These are phyloP conservation scores for Benincasa hispida DNA, from an alignment of 306 rosid genomes.

Conservation along the genomic window DNA sequence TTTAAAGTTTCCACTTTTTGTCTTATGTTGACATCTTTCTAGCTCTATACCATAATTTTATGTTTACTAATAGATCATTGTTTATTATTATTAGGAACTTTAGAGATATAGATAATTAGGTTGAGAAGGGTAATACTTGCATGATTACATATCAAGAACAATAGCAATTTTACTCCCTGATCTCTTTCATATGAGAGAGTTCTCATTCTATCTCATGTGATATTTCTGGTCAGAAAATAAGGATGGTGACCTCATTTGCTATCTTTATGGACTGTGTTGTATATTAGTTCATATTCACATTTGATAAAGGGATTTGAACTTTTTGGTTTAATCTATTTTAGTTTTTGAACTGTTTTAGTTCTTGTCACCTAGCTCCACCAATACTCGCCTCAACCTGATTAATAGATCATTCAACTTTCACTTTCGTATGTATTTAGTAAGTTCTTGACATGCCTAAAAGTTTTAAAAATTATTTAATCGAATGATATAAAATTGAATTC, in stretches of 20 bases:
- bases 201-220: background rate
- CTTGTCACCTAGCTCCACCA: background rate
- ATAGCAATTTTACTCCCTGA: background rate
- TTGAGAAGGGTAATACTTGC: background rate
- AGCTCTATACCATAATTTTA: background rate
- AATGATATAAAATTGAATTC: too few relatives aligned
- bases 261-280: background rate
- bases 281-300: background rate
- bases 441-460: too few relatives aligned
- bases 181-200: background rate
- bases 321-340: background rate
- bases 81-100: background rate
- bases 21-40: background rate
- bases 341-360: background rate
- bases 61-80: background rate
- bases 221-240: background rate
- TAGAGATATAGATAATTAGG: background rate
- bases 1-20: background rate
- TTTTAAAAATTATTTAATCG: too few relatives aligned
- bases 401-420: too few relatives aligned
- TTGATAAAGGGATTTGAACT: background rate
- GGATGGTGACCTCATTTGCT: background rate
- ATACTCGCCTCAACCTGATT: background rate
- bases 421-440: too few relatives aligned
- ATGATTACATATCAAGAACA: background rate